Evolutionary conservation across 139 green algal genomes (phyloP).

Genomic region (Coccomyxa sp.): DNA sequence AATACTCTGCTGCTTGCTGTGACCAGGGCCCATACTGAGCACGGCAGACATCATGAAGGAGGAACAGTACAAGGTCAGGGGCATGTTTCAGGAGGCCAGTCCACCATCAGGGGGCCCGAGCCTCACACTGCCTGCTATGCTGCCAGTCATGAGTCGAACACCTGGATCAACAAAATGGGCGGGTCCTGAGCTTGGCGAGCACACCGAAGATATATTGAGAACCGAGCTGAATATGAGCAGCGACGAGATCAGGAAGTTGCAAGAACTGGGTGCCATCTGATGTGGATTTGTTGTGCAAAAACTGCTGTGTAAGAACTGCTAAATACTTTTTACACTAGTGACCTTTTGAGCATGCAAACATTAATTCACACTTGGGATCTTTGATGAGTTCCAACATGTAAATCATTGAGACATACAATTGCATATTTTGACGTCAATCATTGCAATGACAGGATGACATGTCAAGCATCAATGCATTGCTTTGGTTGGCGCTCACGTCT

Average conservation of each 20-base stretch:
- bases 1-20: background rate
- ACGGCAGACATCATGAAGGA: conserved; percentile 49
- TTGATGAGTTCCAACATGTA: too few species aligned
- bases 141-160: conserved; percentile 34
- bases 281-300: background rate
- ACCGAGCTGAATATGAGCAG: conserved; percentile 43
- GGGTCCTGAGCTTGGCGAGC: conserved; percentile 62
- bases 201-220: conserved; percentile 63
- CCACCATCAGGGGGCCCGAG: conserved; percentile 10
- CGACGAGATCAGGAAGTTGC: conserved; percentile 33
- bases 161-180: conserved; percentile 51
- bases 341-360: too few species aligned
- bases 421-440: too few species aligned
- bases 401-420: too few species aligned
- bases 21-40: conserved; percentile 57
- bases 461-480: too few species aligned
- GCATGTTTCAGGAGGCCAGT: conserved; percentile 46
- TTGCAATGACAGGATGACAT: too few species aligned
- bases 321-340: background rate
- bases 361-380: too few species aligned
- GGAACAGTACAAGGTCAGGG: conserved; percentile 40
- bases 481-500: too few species aligned
- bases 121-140: conserved; percentile 52
- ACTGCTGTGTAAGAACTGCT: background rate
- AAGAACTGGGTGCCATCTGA: conserved; percentile 39